phyloP scores from a whole-genome alignment of 2,329 filamentous ascomycete genomes.

The Pestalotiopsis sp. region DNA sequence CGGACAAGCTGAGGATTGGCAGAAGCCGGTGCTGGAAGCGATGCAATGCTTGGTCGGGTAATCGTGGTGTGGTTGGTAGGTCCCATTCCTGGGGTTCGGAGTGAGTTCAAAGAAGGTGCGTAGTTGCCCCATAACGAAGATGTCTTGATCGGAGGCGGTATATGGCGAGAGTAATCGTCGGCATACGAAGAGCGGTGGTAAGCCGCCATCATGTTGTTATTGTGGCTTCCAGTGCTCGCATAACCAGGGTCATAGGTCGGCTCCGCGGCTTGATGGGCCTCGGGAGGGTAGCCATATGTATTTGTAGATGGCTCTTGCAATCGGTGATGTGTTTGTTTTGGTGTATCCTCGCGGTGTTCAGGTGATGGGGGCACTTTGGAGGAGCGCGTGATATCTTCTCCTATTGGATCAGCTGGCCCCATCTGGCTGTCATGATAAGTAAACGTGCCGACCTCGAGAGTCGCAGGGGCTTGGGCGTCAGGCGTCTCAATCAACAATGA shows the following conservation, averaged over 20 bases:
- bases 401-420: constrained; percentile 34
- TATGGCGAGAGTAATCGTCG: constrained; percentile 43
- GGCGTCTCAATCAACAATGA: constrained; percentile 53
- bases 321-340: constrained; percentile 32
- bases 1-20: constrained; percentile 51
- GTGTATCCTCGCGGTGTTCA: constrained; percentile 43
- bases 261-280: constrained; percentile 47
- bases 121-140: constrained; percentile 45
- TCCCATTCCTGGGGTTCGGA: constrained; percentile 38
- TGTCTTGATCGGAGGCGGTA: constrained; percentile 36
- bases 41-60: constrained; percentile 46
- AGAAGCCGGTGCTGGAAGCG: constrained; percentile 47
- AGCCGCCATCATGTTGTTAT: constrained; percentile 54
- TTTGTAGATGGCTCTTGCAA: constrained; percentile 48
- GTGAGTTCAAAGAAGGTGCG: constrained; percentile 39
- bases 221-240: constrained; percentile 34
- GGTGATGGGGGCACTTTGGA: constrained; percentile 41
- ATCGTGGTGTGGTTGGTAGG: constrained; percentile 39
- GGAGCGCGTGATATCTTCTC: constrained; percentile 41
- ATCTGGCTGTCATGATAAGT: constrained; percentile 40
- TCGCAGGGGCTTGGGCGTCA: constrained; percentile 53
- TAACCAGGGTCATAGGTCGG: constrained; percentile 35
- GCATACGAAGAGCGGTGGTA: constrained; percentile 54
- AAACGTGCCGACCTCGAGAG: constrained; percentile 46
- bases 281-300: constrained; percentile 56